Conservation (phyloP, 345 rosid genomes). For the Cochlearia excelsa region DNA sequence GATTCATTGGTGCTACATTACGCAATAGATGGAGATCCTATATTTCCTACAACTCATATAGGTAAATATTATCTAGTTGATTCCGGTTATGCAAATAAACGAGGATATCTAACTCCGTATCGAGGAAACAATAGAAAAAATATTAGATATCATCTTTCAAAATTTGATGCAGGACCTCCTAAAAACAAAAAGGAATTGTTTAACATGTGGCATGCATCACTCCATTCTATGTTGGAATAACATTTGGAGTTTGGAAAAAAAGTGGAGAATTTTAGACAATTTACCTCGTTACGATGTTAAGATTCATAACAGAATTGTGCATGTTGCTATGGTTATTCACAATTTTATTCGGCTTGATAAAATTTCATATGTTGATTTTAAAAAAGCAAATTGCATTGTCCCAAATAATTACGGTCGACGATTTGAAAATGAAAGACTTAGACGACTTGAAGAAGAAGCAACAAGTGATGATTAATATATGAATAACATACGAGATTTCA, state of each 20-base stretch:
- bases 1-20: constrained; percentile 1
- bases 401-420: not conserved
- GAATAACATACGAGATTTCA: no score
- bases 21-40: not conserved
- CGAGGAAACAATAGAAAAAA: not conserved
- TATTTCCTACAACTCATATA: not conserved
- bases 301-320: not conserved
- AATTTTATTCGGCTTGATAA: not conserved
- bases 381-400: not conserved
- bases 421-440: no score
- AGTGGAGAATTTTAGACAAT: no score
- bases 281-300: not conserved
- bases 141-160: not conserved
- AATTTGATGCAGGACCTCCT: not conserved
- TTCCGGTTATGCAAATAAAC: not conserved
- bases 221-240: not conserved
- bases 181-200: constrained; percentile 1
- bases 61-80: not conserved
- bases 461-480: no score
- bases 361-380: not conserved
- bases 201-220: not conserved
- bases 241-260: no score
- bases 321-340: not conserved
- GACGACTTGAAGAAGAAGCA: no score
- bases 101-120: not conserved